Evolutionary conservation across 2,329 filamentous ascomycete species (phyloP), one percentile per base, ranked within the genome.

Genomic region (Colletotrichum orchidophilum): DNA sequence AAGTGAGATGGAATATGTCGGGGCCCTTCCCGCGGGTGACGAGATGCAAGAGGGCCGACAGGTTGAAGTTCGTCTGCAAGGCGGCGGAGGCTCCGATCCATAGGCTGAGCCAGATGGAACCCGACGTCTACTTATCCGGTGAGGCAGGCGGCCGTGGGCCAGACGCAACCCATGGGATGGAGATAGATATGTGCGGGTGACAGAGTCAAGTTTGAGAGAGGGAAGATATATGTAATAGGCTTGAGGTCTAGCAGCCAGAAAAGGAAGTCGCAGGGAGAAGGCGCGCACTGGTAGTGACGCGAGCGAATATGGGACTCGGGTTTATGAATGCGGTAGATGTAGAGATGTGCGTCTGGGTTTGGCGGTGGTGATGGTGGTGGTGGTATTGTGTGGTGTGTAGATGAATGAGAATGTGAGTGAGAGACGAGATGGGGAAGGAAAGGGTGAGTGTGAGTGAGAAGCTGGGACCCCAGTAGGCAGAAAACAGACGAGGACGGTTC

Each of bases 41-140:
- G 55, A 68, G 39, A 50, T 73, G 67, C 73, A 70, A 74, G 71
- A 71, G 64, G 73, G 71, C 73, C 73, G 63, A 64, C 59, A 54
- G 57, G 55, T 58, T 27, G 62, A 42, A 52, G 29, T 52, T 72
- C 65, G 66, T 72, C 70, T 59, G 39, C 63, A 68, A 62, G 63
- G 63, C 18, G 69, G 60, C 62, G 42, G 49, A 35, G 63, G 64
- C 60, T 31, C 60, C 64, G 54, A 72, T 54, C 68, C 69, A 71
- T 72, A 63, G 27, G 63, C 57, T 60, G 24, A 49, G 39, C 63
- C 50, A 49, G 57, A 59, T 54, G 35, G 50, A 49, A 50, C 46
- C 31, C 33, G 58, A 18, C 27, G 49, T 26, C 62, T 58, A 55
- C 33, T 39, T 42, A 67, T 67, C 49, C 63, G 63, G 64, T 57